Evolutionary conservation across 495 filamentous ascomycete genomes (phyloP).

Genomic region (Chaetomium tenue): DNA sequence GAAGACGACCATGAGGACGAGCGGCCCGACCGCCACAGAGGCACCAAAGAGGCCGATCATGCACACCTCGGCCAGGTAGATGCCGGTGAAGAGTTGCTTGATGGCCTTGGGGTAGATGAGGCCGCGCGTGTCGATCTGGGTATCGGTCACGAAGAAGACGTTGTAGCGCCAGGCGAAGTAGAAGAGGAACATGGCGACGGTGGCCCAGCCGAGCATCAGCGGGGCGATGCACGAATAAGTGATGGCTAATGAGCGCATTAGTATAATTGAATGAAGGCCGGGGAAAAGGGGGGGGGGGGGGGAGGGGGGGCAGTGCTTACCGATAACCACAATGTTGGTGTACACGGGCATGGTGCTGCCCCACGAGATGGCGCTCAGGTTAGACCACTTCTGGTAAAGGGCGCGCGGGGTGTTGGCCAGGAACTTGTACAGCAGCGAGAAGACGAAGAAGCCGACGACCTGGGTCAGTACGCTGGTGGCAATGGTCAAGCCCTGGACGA

Average conservation of each 20-base stretch:
- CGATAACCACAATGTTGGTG: conserved; percentile 83
- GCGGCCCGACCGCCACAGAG: conserved; percentile 65
- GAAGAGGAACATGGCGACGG: conserved; percentile 79
- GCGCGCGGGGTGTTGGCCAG: conserved; percentile 57
- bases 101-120: conserved; percentile 83
- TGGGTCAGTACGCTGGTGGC: conserved; percentile 73
- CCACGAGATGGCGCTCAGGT: conserved; percentile 68
- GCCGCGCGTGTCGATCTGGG: conserved; percentile 85
- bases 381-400: conserved; percentile 60
- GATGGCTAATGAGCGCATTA: conserved; percentile 54
- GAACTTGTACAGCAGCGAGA: conserved; percentile 70
- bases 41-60: conserved; percentile 89
- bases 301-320: conserved; percentile 42
- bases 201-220: conserved; percentile 81
- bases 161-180: conserved; percentile 97
- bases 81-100: conserved; percentile 84
- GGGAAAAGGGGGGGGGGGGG: background rate
- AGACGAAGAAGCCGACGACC: conserved; percentile 72
- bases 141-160: conserved; percentile 84
- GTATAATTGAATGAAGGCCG: no score
- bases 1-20: conserved; percentile 80
- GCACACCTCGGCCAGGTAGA: conserved; percentile 82
- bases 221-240: conserved; percentile 90
- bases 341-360: conserved; percentile 85
- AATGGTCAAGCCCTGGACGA: conserved; percentile 87